A percentile compares a stretch with the other conserved stretches of the same genome.
Evolutionary conservation across 495 filamentous ascomycete genomes (phyloP).

Genomic region (Hyaloscypha variabilis): DNA sequence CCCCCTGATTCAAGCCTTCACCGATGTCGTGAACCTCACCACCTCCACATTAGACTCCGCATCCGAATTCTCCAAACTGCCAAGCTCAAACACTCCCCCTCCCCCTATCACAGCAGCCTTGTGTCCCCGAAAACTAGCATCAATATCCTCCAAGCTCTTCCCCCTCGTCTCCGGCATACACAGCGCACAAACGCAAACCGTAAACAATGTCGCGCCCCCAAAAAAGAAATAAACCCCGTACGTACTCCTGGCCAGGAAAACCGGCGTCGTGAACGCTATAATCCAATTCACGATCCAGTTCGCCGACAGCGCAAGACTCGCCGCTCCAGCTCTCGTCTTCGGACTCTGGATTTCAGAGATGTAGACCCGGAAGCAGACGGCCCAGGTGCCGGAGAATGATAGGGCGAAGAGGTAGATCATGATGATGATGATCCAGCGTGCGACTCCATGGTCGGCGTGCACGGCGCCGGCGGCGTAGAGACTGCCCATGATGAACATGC

Average conservation of each 20-base stretch:
- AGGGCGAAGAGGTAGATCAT: slow-evolving; percentile 48
- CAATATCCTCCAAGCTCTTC: slow-evolving; percentile 57
- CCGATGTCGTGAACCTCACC: background rate
- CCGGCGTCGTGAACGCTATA: slow-evolving; percentile 65
- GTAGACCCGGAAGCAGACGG: slow-evolving; percentile 53
- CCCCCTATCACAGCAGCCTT: background rate
- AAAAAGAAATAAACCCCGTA: slow-evolving; percentile 66
- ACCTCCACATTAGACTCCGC: background rate
- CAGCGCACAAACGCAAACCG: slow-evolving; percentile 48
- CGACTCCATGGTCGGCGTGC: slow-evolving; percentile 44
- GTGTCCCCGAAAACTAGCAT: slow-evolving; percentile 33
- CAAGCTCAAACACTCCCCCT: slow-evolving; percentile 41
- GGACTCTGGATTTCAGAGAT: slow-evolving; percentile 59
- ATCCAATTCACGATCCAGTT: slow-evolving; percentile 63
- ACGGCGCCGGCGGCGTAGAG: slow-evolving; percentile 54
- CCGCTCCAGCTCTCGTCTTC: slow-evolving; percentile 53
- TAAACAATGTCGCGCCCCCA: slow-evolving; percentile 48
- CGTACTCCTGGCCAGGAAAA: slow-evolving; percentile 57
- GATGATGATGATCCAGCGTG: slow-evolving; percentile 58
- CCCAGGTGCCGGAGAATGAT: slow-evolving; percentile 49
- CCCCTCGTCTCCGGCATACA: slow-evolving; percentile 67
- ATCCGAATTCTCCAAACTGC: slow-evolving; percentile 4
- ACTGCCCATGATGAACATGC: slow-evolving; percentile 40
- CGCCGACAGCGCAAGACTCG: slow-evolving; percentile 49
- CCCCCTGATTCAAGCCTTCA: background rate